A percentile compares a stretch with the other conserved stretches of the same genome.
Conservation (phyloP, 345 rosid species). For the Gossypium anomalum region DNA sequence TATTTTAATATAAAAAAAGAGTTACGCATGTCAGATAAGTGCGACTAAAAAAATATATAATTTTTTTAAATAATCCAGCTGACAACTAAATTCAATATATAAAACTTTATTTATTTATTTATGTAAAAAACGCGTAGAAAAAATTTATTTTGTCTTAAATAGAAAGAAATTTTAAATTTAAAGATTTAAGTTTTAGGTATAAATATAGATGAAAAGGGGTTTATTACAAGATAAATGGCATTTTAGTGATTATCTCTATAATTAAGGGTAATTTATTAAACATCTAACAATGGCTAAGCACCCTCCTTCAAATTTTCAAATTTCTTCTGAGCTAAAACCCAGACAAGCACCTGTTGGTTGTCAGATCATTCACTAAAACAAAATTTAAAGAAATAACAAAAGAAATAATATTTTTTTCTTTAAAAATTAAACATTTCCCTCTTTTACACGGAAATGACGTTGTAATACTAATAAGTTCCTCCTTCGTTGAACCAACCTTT, state of each 20-base stretch:
- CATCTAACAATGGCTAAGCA: neutral
- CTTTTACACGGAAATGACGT: conserved; percentile 10
- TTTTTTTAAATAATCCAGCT: too few species aligned
- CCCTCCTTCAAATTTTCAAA: neutral
- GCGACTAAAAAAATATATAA: too few species aligned
- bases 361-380: neutral
- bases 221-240: neutral
- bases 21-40: too few species aligned
- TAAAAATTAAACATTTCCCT: conserved; percentile 6
- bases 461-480: neutral
- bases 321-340: neutral
- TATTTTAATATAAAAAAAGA: too few species aligned
- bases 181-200: neutral
- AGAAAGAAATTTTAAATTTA: neutral
- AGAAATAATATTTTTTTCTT: neutral
- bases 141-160: too few species aligned
- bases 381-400: neutral
- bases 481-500: conserved; percentile 4
- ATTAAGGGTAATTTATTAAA: neutral
- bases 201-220: neutral
- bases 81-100: accelerated
- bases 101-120: too few species aligned
- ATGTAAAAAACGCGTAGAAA: too few species aligned
- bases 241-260: neutral
- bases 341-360: conserved; percentile 7